Evolutionary conservation across 768 basidiomycete genomes (phyloP).

Genomic region (Boletus sp.): DNA sequence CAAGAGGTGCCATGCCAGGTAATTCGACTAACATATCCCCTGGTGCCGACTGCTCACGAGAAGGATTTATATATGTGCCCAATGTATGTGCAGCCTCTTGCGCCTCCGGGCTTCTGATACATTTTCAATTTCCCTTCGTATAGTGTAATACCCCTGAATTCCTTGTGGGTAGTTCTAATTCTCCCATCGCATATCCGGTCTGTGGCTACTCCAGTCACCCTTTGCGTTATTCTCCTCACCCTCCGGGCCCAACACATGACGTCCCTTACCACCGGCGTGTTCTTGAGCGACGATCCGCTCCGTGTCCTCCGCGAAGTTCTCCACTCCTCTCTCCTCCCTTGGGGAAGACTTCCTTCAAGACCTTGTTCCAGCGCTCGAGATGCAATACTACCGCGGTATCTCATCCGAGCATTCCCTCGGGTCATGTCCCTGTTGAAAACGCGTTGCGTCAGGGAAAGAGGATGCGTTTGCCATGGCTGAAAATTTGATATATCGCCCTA

Average conservation of each 20-base stretch:
- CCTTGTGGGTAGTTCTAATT: constrained; percentile 31
- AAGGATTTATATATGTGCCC: constrained; percentile 31
- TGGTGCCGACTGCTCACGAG: background rate
- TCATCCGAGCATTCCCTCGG: constrained; percentile 13
- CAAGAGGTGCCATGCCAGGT: background rate
- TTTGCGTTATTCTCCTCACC: constrained; percentile 7
- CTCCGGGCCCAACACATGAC: constrained; percentile 1
- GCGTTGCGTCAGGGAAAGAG: constrained; percentile 28
- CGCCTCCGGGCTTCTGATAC: background rate
- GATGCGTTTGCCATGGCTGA: constrained; percentile 31
- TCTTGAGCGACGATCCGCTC: constrained; percentile 18
- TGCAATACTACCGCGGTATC: constrained; percentile 19
- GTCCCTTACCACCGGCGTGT: constrained; percentile 9
- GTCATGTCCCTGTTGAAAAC: constrained; percentile 22
- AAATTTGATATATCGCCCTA: constrained; percentile 22
- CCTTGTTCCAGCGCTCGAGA: constrained; percentile 29
- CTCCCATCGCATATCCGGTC: constrained; percentile 30
- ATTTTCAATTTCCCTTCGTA: background rate
- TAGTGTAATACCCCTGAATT: constrained; percentile 31
- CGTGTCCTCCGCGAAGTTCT: constrained; percentile 11
- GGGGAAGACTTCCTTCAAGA: constrained; percentile 23
- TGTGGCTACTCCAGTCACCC: constrained; percentile 30
- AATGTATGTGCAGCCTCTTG: constrained; percentile 15
- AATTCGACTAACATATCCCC: background rate
- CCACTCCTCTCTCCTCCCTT: constrained; percentile 15